Conservation (phyloP, 257 asterid species). For the Plectranthus barbatus region DNA sequence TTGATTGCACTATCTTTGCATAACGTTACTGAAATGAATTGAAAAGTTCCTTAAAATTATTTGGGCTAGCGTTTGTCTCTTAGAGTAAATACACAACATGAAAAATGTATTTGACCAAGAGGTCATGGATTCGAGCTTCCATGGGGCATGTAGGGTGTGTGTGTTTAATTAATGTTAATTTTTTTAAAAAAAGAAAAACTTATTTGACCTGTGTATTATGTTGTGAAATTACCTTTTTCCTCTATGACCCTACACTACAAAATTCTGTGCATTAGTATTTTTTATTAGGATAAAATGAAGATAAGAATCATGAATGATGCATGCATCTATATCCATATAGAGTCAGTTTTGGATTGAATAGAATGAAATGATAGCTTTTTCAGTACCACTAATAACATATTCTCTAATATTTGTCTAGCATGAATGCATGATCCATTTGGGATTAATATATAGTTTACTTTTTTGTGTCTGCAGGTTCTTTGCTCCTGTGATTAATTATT, state of each 20-base stretch:
- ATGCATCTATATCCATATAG: neutral
- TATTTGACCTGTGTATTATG: no score
- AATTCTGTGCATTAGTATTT: neutral
- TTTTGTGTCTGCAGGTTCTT: conserved; percentile 63
- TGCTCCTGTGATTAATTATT: conserved; percentile 66
- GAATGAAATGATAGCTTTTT: neutral
- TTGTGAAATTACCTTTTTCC: no score
- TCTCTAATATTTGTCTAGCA: neutral
- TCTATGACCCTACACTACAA: no score
- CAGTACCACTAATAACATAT: neutral
- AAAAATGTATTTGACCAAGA: neutral
- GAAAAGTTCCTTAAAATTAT: neutral
- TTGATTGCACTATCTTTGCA: no score
- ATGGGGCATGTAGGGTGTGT: no score
- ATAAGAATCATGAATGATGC: neutral
- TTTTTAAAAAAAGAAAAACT: no score
- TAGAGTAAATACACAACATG: neutral
- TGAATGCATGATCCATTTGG: neutral
- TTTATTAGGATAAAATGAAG: neutral
- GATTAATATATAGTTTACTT: neutral
- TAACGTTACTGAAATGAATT: no score
- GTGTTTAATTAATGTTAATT: no score
- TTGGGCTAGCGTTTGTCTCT: neutral
- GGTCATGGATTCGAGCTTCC: no score
- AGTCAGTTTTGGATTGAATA: neutral